These are phyloP conservation scores for Alternaria triticina DNA, from an alignment of 2,329 filamentous ascomycete genomes.

Conservation along the genomic window DNA sequence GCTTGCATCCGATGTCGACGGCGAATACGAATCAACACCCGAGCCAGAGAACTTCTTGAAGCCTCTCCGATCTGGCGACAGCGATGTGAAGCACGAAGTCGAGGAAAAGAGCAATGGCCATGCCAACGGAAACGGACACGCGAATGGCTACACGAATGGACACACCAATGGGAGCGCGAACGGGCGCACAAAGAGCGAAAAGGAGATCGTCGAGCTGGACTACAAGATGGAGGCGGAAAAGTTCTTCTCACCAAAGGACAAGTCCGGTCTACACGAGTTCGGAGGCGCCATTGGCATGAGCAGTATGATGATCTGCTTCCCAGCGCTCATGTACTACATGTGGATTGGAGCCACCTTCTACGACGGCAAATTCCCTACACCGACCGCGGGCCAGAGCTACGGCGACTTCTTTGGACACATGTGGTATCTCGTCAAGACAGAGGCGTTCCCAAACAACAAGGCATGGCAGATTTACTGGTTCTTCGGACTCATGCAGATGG, in stretches of 20 bases:
- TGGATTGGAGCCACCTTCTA: constrained; percentile 97
- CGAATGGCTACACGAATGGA: constrained; percentile 30
- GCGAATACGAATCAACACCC: constrained; percentile 44
- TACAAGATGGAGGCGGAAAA: constrained; percentile 46
- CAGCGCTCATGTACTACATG: constrained; percentile 98
- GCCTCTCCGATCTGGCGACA: constrained; percentile 1
- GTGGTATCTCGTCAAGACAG: constrained; percentile 75
- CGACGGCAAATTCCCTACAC: constrained; percentile 78
- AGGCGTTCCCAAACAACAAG: constrained; percentile 80
- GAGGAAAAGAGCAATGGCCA: constrained; percentile 44
- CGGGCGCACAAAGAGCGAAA: constrained; percentile 42
- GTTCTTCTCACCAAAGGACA: constrained; percentile 46
- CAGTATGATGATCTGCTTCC: constrained; percentile 90
- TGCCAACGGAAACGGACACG: constrained; percentile 39
- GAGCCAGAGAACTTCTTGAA: constrained; percentile 37
- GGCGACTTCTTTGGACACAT: constrained; percentile 75
- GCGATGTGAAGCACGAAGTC: constrained; percentile 1
- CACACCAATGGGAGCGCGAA: constrained; percentile 34
- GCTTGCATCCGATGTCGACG: constrained; percentile 30
- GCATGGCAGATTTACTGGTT: constrained; percentile 96
- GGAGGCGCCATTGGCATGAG: constrained; percentile 82
- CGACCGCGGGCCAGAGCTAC: constrained; percentile 69
- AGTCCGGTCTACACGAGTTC: constrained; percentile 73
- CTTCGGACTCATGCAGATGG: constrained; percentile 84
- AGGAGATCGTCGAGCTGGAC: constrained; percentile 12